Conservation (phyloP, 768 basidiomycete genomes). For the Tulasnella sp. region DNA sequence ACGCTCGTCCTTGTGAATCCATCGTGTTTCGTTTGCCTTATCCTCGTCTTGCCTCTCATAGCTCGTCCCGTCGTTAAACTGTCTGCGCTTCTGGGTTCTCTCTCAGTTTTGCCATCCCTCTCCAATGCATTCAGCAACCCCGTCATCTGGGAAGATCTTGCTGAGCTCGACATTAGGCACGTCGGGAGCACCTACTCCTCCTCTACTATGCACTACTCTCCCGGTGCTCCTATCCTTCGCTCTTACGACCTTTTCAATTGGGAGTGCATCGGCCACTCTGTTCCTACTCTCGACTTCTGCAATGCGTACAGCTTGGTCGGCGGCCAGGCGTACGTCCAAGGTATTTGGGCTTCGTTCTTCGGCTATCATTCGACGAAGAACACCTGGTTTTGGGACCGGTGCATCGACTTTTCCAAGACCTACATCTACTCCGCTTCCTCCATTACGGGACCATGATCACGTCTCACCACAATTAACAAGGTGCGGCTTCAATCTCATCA, state of each 20-base stretch:
- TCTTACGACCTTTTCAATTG: conserved; percentile 31
- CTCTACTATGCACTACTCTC: conserved; percentile 33
- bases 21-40: neutral
- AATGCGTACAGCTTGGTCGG: conserved; percentile 15
- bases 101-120: conserved; percentile 2
- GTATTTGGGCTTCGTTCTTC: conserved; percentile 33
- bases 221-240: conserved; percentile 26
- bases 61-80: neutral
- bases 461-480: no score
- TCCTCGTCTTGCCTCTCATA: neutral
- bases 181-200: conserved; percentile 31
- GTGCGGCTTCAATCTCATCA: no score
- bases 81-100: conserved; percentile 18
- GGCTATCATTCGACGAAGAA: neutral
- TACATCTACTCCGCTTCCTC: conserved; percentile 21
- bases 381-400: conserved; percentile 25
- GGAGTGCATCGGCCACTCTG: conserved; percentile 32
- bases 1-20: neutral
- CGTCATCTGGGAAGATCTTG: conserved; percentile 31
- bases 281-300: conserved; percentile 32
- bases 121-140: conserved; percentile 27
- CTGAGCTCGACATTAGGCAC: conserved; percentile 31
- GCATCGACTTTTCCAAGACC: conserved; percentile 20
- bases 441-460: conserved; percentile 21
- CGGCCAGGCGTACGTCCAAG: conserved; percentile 28